Base-by-base conservation (phyloP, 371 early-diverging fungal genomes). In the Fennellomyces sp. region DNA sequence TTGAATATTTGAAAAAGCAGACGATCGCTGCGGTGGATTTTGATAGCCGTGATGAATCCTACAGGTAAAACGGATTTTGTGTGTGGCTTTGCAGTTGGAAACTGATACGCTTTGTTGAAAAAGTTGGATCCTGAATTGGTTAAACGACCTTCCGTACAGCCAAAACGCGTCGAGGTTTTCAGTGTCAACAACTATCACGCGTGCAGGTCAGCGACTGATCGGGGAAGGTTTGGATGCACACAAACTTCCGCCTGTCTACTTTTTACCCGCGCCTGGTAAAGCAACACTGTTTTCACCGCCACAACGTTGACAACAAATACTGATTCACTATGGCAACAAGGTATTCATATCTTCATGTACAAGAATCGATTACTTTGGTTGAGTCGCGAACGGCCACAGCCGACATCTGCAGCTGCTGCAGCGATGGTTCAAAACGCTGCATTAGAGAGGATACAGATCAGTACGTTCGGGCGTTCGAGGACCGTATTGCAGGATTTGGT, bases 221-320 rank as follows among this genome's bases (percentile, higher is more conserved):
- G 74, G 81, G 0, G 86, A 83, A 61, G 77, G 75, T 4, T 59
- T 76, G 17, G 80, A 82, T 62, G 70, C 81, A 1, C 4, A 23
- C n/a, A 56, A 68, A 25, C 36, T 80, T 7, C 78, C 84, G 2
- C 76, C 82, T 2, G 75, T 85, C 3, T 86, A 85, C 56, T 88
- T 86, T 60, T 63, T 88, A 33, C 88, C 90, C 1, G 79, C 90
- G 2, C 83, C 84, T 21, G 87, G 87, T 80, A 78, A 26, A n/a
- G n/a, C n/a, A 21, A 35, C 30, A 33, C 5, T 15, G 11, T 25
- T 28, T 27, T 28, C 8, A 21, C 19, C 28, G 21, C 8, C 21
- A 13, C 47, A 26, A 26, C 5, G 11, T 27, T 51, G 5, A 8
- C 27, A 30, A 23, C 2, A 17, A 30, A 54, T 36, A 10, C 12